Conservation (phyloP, 306 rosid genomes). For the Rosa persica region DNA sequence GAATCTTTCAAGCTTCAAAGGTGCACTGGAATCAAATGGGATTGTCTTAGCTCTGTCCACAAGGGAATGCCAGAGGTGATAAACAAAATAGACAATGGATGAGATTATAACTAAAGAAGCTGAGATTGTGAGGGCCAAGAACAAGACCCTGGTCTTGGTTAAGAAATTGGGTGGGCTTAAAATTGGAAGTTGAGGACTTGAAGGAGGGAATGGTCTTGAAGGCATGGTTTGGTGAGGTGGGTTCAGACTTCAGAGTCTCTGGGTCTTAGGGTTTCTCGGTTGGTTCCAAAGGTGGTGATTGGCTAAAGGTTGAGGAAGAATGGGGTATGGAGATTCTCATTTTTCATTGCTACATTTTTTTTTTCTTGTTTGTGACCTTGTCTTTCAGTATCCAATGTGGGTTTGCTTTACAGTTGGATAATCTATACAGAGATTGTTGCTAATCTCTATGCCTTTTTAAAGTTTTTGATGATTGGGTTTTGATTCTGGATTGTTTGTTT, state of each 20-base stretch:
- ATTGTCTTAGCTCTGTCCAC: conserved; percentile 69
- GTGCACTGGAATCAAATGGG: conserved; percentile 76
- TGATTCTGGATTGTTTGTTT: conserved; percentile 9
- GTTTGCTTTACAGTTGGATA: conserved; percentile 74
- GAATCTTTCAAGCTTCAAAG: conserved; percentile 81
- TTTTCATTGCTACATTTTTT: conserved; percentile 29
- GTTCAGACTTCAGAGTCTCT: conserved; percentile 23
- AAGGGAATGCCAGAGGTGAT: conserved; percentile 72
- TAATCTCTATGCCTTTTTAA: conserved; percentile 17
- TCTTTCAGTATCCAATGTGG: conserved; percentile 55
- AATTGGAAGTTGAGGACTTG: conserved; percentile 34
- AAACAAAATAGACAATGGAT: conserved; percentile 72
- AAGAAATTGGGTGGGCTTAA: conserved; percentile 40
- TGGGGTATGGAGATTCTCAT: conserved; percentile 23
- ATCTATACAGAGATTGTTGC: conserved; percentile 30
- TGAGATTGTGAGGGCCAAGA: conserved; percentile 77
- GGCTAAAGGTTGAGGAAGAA: conserved; percentile 29
- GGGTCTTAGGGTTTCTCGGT: conserved; percentile 9
- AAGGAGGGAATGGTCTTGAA: conserved; percentile 62
- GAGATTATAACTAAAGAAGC: conserved; percentile 69
- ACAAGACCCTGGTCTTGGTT: conserved; percentile 59
- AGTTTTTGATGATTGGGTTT: conserved; percentile 33
- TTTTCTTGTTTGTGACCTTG: conserved; percentile 19
- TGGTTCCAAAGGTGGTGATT: conserved; percentile 25
- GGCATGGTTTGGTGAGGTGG: conserved; percentile 54